A percentile compares a stretch with the other conserved stretches of the same genome.
Conservation (phyloP, 78 protist species). For the Polysphondylium violaceum region DNA sequence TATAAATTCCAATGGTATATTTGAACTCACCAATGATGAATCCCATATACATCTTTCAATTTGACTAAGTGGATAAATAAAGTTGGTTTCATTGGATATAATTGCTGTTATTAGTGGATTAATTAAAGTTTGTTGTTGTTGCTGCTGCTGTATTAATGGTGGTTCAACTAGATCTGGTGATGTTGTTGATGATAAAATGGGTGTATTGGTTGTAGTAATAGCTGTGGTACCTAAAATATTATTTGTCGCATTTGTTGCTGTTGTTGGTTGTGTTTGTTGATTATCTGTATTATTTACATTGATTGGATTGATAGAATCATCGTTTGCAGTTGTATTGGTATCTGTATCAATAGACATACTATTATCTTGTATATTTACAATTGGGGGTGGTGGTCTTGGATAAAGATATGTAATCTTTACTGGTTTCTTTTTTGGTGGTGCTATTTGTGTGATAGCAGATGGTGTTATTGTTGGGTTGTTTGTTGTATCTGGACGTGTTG, state of each 20-base stretch:
- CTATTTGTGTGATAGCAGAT: not conserved
- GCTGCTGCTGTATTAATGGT: not conserved
- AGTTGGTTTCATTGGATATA: conserved; percentile 12
- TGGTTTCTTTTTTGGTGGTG: not conserved
- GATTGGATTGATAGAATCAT: too few species aligned
- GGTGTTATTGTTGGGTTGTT: not conserved
- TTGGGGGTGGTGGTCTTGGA: conserved; percentile 2
- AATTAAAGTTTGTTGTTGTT: conserved; percentile 22
- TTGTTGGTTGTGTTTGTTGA: not conserved
- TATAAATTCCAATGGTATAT: too few species aligned
- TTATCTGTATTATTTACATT: too few species aligned
- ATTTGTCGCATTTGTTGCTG: not conserved
- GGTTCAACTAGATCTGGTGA: not conserved
- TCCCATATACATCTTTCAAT: not conserved
- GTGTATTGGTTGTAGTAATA: not conserved
- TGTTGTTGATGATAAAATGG: not conserved
- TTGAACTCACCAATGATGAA: not conserved
- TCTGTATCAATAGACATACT: not conserved
- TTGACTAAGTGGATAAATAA: not conserved
- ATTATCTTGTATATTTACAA: not conserved
- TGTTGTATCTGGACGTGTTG: not conserved
- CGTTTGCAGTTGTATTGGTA: not conserved
- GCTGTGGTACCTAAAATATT: not conserved
- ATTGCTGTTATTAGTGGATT: not conserved
- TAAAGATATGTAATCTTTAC: conserved; percentile 11